Base-by-base conservation (phyloP, 2,329 filamentous ascomycete species). In the Fusarium verticillioides region DNA sequence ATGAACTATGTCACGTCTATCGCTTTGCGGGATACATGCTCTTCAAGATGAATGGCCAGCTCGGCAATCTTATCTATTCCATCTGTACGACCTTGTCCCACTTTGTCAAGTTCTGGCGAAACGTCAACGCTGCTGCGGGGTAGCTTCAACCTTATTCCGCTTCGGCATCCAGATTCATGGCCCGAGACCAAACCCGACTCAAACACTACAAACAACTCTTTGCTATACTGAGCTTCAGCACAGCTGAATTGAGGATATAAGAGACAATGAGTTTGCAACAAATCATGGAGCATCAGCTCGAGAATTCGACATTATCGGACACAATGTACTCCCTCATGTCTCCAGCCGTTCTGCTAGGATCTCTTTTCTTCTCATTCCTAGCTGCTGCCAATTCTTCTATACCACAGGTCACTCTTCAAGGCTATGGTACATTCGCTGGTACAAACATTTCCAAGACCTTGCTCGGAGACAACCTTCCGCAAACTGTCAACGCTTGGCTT, bases 401-500 rank as follows among this genome's bases (percentile, higher is more conserved):
- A n/a, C 59, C 62, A 13, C 44, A 63, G 19, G 34, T 65, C 9
- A 65, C 44, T 7, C 59, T 65, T 2, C 34, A 65, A 30, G 49
- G 52, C 4, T 66, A 66, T 23, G 60, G 63, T 9, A 18, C 23
- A 5, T 66, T 66, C 19, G n/a, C 60, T 10, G 63, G 63, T 0
- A 26, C 61, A 4, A 57, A 53, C 4, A 34, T 66, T 21, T 66
- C 60, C 16, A 16, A 58, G 23, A 66, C 49, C 1, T 39, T 64
- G 7, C 30, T 44, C 2, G 61, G 49, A 16, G 34, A 64, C 15
- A 19, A 49, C 1, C 40, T 66, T 4, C 28, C 42, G 0, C 18
- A 42, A 9, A 9, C 43, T 0, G 63, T 66, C 19, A 63, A 66
- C 5, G 60, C 63, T 5, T 66, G 60, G 63, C 49, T 66, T 21